Conservation (phyloP, 2,329 filamentous ascomycete species). For the Venturia carpophila region DNA sequence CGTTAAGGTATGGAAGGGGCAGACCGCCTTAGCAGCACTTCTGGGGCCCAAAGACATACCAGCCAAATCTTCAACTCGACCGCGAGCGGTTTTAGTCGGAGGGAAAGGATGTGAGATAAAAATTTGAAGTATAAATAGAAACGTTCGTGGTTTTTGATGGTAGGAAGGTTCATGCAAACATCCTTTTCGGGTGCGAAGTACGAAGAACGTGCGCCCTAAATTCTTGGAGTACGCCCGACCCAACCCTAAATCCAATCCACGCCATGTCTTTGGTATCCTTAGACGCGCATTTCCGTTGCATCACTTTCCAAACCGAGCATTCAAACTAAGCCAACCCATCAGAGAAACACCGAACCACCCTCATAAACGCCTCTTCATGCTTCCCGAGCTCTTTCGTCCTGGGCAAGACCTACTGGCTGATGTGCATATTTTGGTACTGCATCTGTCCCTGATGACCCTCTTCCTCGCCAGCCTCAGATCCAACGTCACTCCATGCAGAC, state of each 20-base stretch:
- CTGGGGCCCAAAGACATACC: too few relatives aligned
- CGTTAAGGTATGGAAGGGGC: too few relatives aligned
- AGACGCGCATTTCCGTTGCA: neutral
- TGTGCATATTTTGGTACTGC: neutral
- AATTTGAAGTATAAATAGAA: too few relatives aligned
- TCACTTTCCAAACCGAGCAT: neutral
- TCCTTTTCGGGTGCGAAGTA: too few relatives aligned
- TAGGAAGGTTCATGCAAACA: neutral
- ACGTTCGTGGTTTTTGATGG: too few relatives aligned
- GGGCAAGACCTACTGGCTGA: neutral
- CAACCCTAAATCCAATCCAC: neutral
- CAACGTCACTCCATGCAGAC: constrained; percentile 33
- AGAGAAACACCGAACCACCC: neutral
- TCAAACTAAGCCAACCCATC: constrained; percentile 6
- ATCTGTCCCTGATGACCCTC: constrained; percentile 16
- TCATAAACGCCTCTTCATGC: neutral
- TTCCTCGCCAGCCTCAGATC: constrained; percentile 34
- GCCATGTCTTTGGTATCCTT: constrained; percentile 9
- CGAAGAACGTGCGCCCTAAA: neutral
- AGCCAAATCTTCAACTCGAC: too few relatives aligned
- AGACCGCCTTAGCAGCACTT: too few relatives aligned
- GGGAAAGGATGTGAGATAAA: too few relatives aligned
- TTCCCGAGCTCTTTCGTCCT: neutral
- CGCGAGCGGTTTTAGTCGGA: too few relatives aligned
- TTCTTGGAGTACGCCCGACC: neutral